Conservation (phyloP, 768 basidiomycete species). For the Tylopilus felleus region DNA sequence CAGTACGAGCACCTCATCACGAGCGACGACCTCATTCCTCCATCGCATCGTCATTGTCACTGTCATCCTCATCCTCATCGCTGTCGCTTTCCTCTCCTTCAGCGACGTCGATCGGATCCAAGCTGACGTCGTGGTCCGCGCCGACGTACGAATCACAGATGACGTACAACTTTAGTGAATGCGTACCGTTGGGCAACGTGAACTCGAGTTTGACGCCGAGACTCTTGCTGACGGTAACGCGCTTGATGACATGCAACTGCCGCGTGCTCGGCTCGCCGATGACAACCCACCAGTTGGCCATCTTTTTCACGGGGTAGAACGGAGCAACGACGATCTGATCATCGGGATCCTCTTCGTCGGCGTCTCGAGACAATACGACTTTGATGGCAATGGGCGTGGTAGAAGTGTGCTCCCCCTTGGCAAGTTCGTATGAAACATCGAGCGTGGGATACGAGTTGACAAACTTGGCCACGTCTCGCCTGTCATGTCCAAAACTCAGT, state of each 20-base stretch:
- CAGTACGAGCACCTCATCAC: neutral
- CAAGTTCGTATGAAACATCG: constrained; percentile 85
- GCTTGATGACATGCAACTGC: constrained; percentile 80
- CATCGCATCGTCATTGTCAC: constrained; percentile 52
- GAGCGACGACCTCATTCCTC: constrained; percentile 36
- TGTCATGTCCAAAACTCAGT: constrained; percentile 28
- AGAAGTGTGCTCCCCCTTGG: constrained; percentile 82
- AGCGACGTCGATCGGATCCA: constrained; percentile 82
- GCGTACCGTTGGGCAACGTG: constrained; percentile 78
- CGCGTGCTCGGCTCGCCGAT: constrained; percentile 80
- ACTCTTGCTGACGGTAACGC: constrained; percentile 72
- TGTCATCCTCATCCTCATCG: constrained; percentile 64
- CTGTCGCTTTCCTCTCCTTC: constrained; percentile 88
- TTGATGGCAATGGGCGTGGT: constrained; percentile 79
- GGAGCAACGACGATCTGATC: constrained; percentile 91
- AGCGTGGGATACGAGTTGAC: constrained; percentile 98
- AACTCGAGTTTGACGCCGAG: constrained; percentile 89
- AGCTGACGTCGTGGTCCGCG: constrained; percentile 86
- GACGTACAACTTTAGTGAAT: constrained; percentile 80
- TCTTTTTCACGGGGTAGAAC: constrained; percentile 85
- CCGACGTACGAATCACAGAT: constrained; percentile 92
- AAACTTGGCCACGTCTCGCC: constrained; percentile 92
- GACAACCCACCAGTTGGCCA: constrained; percentile 97
- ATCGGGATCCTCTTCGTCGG: constrained; percentile 68
- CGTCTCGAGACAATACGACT: constrained; percentile 77